Evolutionary conservation across 2,329 filamentous ascomycete species (phyloP), one percentile per base, ranked within the genome.

Genomic region (Aureobasidium sp.): DNA sequence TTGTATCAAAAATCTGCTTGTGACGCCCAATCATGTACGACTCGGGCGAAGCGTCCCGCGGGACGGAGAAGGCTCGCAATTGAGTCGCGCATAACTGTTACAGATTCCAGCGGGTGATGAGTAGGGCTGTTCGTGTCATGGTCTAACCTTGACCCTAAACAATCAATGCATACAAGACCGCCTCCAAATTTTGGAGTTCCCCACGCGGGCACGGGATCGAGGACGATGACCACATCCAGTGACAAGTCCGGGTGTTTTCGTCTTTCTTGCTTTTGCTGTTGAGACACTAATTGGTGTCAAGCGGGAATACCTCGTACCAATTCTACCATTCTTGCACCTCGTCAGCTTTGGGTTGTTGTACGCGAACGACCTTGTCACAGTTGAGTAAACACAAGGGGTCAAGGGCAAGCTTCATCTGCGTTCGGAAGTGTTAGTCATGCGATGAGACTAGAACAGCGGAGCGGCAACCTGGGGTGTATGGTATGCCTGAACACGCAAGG

Each of bases 371-470:
- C 68, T 84, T 84, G 65, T 84, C 80, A 61, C 79, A 81, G 60
- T 84, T 84, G 22, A 84, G 71, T 59, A 84, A 63, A 60, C 80
- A 80, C 38, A 89, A 71, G 3, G 88, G 88, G 67, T 93, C 88
- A 58, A 90, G 85, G 0, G 88, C 85, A 62, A 82, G 76, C 74
- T 93, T 93, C 66, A 91, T 81, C 83, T 87, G 59, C 57, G 54
- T 21, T 19, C 16, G n/a, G n/a, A 14, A 34, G 4, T 21, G 51
- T 56, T 39, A 58, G 48, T 27, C n/a, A 41, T 17, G 10, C 12
- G 12, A 19, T 16, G 32, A 6, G 24, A 6, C 47, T 30, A 25
- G 12, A 14, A 22, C 37, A n/a, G 29, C 39, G 27, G 8, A 27
- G 16, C n/a, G 24, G 17, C 24, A 24, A 50, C 34, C 24, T 49